Percentiles rank a stretch among this genome's conserved stretches.
These are phyloP conservation scores for Boechera retrofracta DNA, from an alignment of 345 rosid species.

Conservation along the genomic window DNA sequence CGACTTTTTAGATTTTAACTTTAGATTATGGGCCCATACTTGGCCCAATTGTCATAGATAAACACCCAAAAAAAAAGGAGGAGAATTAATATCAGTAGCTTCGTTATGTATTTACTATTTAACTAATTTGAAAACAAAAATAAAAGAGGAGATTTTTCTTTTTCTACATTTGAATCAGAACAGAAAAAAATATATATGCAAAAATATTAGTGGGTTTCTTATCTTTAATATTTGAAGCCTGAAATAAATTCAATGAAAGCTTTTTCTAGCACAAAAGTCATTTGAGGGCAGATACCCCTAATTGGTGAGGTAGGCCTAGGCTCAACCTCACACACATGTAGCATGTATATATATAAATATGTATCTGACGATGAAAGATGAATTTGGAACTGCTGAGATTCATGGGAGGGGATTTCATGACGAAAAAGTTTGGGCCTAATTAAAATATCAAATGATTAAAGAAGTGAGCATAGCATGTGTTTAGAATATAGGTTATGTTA, in stretches of 20 bases:
- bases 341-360: not conserved
- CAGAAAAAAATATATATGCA: not conserved
- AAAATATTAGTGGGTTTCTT: not conserved
- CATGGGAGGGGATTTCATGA: slow-evolving; percentile 27
- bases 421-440: slow-evolving; percentile 29
- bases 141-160: not conserved
- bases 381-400: slow-evolving; percentile 34
- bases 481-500: slow-evolving; percentile 22
- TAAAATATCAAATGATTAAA: slow-evolving; percentile 10
- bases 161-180: not conserved
- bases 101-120: slow-evolving; percentile 37
- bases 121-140: slow-evolving; percentile 21
- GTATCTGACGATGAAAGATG: slow-evolving; percentile 23
- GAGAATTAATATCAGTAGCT: slow-evolving; percentile 7
- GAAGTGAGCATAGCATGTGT: slow-evolving; percentile 39
- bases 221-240: not conserved
- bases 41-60: slow-evolving; percentile 40
- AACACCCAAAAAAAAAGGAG: not conserved
- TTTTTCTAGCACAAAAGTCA: slow-evolving; percentile 8
- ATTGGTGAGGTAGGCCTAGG: slow-evolving; percentile 11
- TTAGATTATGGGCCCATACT: slow-evolving; percentile 41
- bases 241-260: slow-evolving; percentile 7
- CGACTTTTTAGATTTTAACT: slow-evolving; percentile 42
- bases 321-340: slow-evolving; percentile 7
- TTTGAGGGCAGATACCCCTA: slow-evolving; percentile 3